Conservation (phyloP, 179 eudicot genomes). For the Drosera spatulata region DNA sequence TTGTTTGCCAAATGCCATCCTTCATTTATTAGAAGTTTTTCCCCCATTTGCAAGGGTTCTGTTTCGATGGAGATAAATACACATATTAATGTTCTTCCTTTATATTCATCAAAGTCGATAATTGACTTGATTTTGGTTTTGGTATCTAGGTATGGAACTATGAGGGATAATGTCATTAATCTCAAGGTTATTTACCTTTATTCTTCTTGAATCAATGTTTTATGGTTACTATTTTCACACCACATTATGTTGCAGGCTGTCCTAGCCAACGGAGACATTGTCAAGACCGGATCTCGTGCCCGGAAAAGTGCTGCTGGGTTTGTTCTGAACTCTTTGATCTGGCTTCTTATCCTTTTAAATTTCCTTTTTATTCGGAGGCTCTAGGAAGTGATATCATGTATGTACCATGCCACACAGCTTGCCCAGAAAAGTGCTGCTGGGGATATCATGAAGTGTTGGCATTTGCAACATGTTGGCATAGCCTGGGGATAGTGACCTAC, state of each 20-base stretch:
- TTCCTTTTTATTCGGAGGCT: background rate
- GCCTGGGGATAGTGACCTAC: too few relatives aligned
- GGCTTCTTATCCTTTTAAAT: background rate
- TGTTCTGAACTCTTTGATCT: constrained; percentile 13
- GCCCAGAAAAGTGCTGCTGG: too few relatives aligned
- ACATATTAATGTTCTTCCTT: background rate
- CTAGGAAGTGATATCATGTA: too few relatives aligned
- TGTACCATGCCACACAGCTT: too few relatives aligned
- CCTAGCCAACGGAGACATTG: constrained; percentile 75
- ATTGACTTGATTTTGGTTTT: constrained; percentile 14
- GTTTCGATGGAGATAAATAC: too few relatives aligned
- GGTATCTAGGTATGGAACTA: constrained; percentile 90
- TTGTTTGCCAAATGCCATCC: background rate
- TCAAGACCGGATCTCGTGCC: constrained; percentile 96
- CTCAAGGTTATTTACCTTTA: constrained; percentile 50
- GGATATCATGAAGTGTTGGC: too few relatives aligned
- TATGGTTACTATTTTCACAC: background rate
- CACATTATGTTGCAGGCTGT: constrained; percentile 44
- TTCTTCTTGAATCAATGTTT: constrained; percentile 3
- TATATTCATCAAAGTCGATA: constrained; percentile 2
- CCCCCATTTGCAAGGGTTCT: too few relatives aligned
- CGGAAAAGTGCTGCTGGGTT: constrained; percentile 99
- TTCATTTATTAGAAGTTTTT: too few relatives aligned
- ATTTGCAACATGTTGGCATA: too few relatives aligned
- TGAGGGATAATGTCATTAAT: constrained; percentile 98